Evolutionary conservation across 2,329 filamentous ascomycete species (phyloP).

Genomic region (Botrytis byssoidea): DNA sequence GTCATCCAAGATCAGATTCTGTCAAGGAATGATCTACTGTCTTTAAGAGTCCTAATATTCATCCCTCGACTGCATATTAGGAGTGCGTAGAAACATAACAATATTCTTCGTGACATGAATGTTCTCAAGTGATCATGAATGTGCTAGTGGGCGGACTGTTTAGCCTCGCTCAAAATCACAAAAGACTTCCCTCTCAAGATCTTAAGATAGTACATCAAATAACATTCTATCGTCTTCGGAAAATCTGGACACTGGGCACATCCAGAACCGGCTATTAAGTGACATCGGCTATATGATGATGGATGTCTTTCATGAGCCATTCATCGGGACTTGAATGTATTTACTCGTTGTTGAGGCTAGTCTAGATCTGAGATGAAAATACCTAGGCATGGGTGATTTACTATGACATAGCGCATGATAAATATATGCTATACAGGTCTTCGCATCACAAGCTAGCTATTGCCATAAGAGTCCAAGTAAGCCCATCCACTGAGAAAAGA

Average conservation of each 20-base stretch:
- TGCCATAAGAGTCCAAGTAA: neutral
- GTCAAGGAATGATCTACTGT: neutral
- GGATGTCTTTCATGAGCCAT: too few relatives aligned
- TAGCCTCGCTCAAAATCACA: neutral
- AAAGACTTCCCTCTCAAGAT: neutral
- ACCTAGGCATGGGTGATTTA: neutral
- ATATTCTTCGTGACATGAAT: neutral
- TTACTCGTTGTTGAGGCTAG: too few relatives aligned
- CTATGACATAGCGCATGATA: neutral
- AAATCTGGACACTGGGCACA: neutral
- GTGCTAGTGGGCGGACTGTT: neutral
- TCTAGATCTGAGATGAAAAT: too few relatives aligned
- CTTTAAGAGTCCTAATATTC: rapidly evolving
- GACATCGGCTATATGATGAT: neutral
- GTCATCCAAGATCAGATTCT: neutral
- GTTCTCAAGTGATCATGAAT: neutral
- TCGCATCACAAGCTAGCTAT: neutral
- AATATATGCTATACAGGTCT: neutral
- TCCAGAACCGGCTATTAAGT: neutral
- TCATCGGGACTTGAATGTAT: too few relatives aligned
- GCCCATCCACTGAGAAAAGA: neutral
- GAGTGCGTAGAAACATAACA: neutral
- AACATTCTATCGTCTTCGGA: neutral
- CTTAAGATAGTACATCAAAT: neutral
- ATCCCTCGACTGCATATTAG: neutral